Evolutionary conservation across 192 early-diverging fungal species (phyloP), one percentile per base, ranked within the genome.

Genomic region (Backusella morwellensis): DNA sequence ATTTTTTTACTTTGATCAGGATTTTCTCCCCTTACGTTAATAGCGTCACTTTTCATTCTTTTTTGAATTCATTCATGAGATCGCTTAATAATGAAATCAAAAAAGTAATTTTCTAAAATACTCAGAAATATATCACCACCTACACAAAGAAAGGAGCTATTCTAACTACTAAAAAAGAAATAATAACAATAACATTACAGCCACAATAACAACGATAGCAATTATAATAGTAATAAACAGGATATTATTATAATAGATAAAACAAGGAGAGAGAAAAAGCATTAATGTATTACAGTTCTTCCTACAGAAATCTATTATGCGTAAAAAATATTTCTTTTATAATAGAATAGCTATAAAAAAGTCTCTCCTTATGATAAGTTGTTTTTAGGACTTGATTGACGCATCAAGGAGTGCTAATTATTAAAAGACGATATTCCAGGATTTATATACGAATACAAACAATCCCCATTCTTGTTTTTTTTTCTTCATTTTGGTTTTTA

Each of bases 341-440:
- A 29, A 63, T 26, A 29, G 9, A 63, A 11, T 50, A n/a, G n/a
- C 17, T 15, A n/a, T 50, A 23, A 63, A 63, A 63, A 26, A 40
- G 2, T 11, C 12, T 29, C 56, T 63, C 56, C 56, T 63, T 63
- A 63, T 14, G 56, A 63, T 12, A 63, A 63, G 56, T 63, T 63
- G 56, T 63, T 63, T 63, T 63, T 63, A 63, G 56, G 8, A 63
- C 56, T 29, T 63, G 56, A 63, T 63, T 63, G 56, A 63, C 56
- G 56, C 56, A 63, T 63, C 56, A 63, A 63, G 56, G 56, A 63
- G 56, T 12, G 12, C 2, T 12, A 21, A 4, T 63, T 63, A 29
- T 29, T 63, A 63, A 0, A 63, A 63, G 23, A 63, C 56, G n/a
- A 11, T 63, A 26, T 63, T 50, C 21, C 56, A 63, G 56, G 56